Conservation (phyloP, 139 green algal species). For the Coccomyxa sp. region DNA sequence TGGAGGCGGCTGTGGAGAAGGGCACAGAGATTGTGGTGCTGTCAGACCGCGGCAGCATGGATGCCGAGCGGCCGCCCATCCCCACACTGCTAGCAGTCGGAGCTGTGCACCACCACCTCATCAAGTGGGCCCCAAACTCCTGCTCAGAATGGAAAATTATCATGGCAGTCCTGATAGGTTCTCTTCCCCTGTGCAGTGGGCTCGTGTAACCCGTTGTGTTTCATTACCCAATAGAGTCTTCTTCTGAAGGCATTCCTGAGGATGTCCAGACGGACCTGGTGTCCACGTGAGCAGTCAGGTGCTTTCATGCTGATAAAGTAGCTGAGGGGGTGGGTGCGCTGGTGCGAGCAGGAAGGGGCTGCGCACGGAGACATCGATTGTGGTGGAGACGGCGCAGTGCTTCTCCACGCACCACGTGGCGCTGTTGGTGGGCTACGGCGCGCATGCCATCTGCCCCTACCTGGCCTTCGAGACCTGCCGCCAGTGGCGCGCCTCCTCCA, state of each 20-base stretch:
- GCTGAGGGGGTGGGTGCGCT: too few relatives aligned
- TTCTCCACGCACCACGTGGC: conserved; percentile 88
- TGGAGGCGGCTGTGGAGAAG: conserved; percentile 76
- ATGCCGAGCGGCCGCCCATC: conserved; percentile 65
- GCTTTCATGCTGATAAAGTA: too few relatives aligned
- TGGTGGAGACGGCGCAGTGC: conserved; percentile 88
- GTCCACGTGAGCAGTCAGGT: too few relatives aligned
- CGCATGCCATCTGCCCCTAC: conserved; percentile 95
- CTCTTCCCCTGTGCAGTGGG: too few relatives aligned
- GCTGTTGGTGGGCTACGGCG: conserved; percentile 94
- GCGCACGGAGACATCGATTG: conserved; percentile 88
- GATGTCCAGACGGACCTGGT: too few relatives aligned
- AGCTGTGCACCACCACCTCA: conserved; percentile 98
- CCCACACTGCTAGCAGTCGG: conserved; percentile 88
- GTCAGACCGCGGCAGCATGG: conserved; percentile 52
- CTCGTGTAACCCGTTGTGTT: too few relatives aligned
- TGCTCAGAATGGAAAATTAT: not conserved
- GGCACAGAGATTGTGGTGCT: conserved; percentile 79
- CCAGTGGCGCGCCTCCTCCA: conserved; percentile 83
- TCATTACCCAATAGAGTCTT: too few relatives aligned
- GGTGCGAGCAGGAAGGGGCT: conserved; percentile 36
- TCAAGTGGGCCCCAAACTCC: conserved; percentile 43
- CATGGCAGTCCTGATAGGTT: too few relatives aligned
- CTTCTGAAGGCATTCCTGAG: too few relatives aligned
- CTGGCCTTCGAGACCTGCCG: conserved; percentile 91